Evolutionary conservation across 257 asterid genomes (phyloP).

Genomic region (Paraleonurus japonicus): DNA sequence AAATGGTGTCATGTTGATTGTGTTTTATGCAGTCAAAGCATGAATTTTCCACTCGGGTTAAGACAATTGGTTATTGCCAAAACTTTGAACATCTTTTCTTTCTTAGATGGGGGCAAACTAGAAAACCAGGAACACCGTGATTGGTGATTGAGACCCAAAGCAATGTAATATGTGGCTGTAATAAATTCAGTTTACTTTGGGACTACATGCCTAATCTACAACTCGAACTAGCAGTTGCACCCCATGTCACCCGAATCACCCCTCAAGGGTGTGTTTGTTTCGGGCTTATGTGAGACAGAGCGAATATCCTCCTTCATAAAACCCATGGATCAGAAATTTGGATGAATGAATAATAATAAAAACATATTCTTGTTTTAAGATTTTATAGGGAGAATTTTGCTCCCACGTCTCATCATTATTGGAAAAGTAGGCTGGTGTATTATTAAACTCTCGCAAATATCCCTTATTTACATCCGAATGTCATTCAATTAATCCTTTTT

Average conservation of each 20-base stretch:
- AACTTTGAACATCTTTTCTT: not conserved
- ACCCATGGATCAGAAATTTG: not conserved
- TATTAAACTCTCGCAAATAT: no score
- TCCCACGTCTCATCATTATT: no score
- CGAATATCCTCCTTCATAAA: not conserved
- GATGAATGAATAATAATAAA: not conserved
- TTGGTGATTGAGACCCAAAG: not conserved
- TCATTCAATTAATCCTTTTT: no score
- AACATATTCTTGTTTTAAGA: no score
- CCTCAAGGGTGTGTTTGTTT: not conserved
- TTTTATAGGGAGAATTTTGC: no score
- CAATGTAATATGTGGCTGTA: not conserved
- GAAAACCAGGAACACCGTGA: not conserved
- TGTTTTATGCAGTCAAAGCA: slow-evolving; percentile 2
- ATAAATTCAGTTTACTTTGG: not conserved
- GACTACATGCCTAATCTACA: not conserved
- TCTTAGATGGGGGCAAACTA: not conserved
- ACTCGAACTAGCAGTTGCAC: not conserved
- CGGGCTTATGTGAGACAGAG: not conserved
- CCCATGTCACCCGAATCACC: not conserved
- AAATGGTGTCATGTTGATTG: slow-evolving; percentile 3
- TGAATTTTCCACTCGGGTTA: slow-evolving; percentile 10
- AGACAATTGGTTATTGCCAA: not conserved
- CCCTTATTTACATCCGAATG: no score
- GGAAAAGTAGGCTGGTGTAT: no score